These are phyloP conservation scores for Leishmania mexicana DNA, from an alignment of 208 protist species.

Conservation along the genomic window DNA sequence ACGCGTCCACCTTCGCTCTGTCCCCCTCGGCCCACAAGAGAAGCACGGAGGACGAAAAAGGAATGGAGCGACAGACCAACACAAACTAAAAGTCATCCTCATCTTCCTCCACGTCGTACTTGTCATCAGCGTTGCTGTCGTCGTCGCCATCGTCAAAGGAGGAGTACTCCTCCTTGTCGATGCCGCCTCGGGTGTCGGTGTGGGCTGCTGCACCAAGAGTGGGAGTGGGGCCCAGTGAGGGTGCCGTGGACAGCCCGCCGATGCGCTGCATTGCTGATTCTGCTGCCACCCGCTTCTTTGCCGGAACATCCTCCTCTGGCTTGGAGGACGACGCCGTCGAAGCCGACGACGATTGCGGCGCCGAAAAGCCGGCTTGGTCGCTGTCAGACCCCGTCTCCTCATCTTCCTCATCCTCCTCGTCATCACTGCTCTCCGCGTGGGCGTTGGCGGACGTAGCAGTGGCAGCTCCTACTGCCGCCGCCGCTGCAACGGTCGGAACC, in stretches of 20 bases:
- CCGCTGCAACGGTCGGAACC: slow-evolving; percentile 2
- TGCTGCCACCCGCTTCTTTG: slow-evolving; percentile 2
- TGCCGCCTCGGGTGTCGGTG: slow-evolving; percentile 28
- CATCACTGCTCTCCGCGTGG: not conserved
- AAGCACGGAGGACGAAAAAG: not conserved
- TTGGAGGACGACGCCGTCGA: slow-evolving; percentile 2
- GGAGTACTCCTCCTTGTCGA: slow-evolving; percentile 75
- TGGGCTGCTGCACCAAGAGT: slow-evolving; percentile 14
- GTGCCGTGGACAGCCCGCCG: not conserved
- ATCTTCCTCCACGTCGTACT: slow-evolving; percentile 76
- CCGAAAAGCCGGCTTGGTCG: not conserved
- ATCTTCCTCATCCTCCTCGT: not conserved
- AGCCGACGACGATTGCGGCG: not conserved
- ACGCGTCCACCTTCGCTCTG: not conserved
- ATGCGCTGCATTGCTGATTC: not conserved
- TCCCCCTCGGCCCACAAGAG: not conserved
- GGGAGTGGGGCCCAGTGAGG: not conserved
- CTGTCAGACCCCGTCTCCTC: not conserved
- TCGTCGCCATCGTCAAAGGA: slow-evolving; percentile 76
- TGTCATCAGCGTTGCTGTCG: slow-evolving; percentile 51
- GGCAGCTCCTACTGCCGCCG: not conserved
- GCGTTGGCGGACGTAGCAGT: not conserved
- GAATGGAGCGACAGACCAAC: not conserved
- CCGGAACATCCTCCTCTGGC: not conserved
- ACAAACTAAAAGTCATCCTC: slow-evolving; percentile 81